These are phyloP conservation scores for Yamadazyma triangularis DNA, from an alignment of 1,139 yeast genomes.

Conservation along the genomic window DNA sequence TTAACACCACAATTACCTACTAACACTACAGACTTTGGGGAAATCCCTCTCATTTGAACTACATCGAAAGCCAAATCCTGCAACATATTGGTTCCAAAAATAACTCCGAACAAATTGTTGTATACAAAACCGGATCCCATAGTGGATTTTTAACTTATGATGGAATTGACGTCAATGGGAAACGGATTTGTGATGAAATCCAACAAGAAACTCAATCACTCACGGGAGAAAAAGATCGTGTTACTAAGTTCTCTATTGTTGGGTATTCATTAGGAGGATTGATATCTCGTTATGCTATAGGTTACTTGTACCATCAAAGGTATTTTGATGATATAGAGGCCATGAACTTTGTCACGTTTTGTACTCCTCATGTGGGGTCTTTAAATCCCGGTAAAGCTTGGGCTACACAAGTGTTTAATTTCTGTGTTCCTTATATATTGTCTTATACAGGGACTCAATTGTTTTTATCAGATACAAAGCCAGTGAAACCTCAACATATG, in stretches of 20 bases:
- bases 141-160: conserved; percentile 72
- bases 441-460: conserved; percentile 72
- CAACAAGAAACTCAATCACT: conserved; percentile 38
- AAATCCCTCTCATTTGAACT: conserved; percentile 59
- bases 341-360: conserved; percentile 66
- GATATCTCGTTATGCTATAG: conserved; percentile 72
- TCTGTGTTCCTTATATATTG: conserved; percentile 54
- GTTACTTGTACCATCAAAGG: conserved; percentile 53
- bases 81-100: conserved; percentile 12
- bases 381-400: conserved; percentile 54
- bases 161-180: conserved; percentile 82
- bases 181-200: conserved; percentile 69
- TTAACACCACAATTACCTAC: conserved; percentile 8
- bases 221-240: conserved; percentile 18
- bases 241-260: conserved; percentile 58
- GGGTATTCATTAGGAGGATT: conserved; percentile 88
- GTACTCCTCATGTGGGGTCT: conserved; percentile 82
- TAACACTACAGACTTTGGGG: conserved; percentile 63
- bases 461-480: conserved; percentile 50
- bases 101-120: conserved; percentile 32
- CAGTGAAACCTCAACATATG: conserved; percentile 2
- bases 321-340: conserved; percentile 49
- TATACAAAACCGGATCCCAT: conserved; percentile 60
- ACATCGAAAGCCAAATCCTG: conserved; percentile 42
- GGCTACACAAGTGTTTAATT: conserved; percentile 49